phyloP scores from a whole-genome alignment of 306 rosid genomes.

The Prunus padus region DNA sequence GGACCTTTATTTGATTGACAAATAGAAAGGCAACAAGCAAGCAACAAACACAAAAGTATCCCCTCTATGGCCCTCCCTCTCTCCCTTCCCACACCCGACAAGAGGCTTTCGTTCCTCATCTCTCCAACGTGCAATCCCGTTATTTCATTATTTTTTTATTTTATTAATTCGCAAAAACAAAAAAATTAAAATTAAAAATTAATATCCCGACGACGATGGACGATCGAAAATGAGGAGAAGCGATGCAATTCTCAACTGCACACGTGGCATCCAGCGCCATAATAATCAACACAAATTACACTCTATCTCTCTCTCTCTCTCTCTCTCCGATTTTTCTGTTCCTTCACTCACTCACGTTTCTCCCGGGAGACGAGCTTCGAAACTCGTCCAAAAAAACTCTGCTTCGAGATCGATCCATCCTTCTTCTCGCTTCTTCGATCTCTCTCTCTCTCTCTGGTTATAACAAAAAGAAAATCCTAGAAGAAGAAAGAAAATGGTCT shows the following conservation, averaged over 20 bases:
- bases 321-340: neutral
- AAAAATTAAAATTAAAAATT: neutral
- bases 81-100: neutral
- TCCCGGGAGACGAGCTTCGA: slow-evolving; percentile 11
- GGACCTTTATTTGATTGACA: neutral
- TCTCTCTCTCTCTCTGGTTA: neutral
- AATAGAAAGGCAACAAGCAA: neutral
- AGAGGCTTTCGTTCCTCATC: slow-evolving; percentile 26
- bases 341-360: neutral
- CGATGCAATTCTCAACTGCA: slow-evolving; percentile 26
- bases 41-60: neutral
- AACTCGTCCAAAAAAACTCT: neutral
- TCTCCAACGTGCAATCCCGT: neutral
- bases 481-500: slow-evolving; percentile 45
- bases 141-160: neutral
- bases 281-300: neutral
- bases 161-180: neutral
- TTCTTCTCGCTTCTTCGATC: neutral
- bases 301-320: slow-evolving; percentile 10
- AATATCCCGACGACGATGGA: neutral
- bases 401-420: neutral
- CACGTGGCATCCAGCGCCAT: slow-evolving; percentile 32
- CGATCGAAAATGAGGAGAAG: slow-evolving; percentile 9
- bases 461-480: slow-evolving; percentile 12
- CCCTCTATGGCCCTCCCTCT: neutral